Evolutionary conservation across 257 asterid species (phyloP), one percentile per base, ranked within the genome.

Genomic region (Petunia secreta): DNA sequence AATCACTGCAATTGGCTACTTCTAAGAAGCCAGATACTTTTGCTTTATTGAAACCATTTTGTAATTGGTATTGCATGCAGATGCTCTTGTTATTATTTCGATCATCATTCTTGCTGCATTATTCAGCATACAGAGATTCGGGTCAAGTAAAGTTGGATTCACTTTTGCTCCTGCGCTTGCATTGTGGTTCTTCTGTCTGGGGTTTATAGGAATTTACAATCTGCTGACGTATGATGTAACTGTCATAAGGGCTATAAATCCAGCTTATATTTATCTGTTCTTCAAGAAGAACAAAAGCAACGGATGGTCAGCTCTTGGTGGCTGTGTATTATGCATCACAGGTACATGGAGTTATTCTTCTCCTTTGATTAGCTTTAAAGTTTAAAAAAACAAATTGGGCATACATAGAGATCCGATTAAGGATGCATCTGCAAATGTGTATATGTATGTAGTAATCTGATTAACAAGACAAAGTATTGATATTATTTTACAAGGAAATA

Each of bases 221-320:
- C 25, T 96, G 84, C 53, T 94, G 81, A 92, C 87, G 85, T 71
- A 94, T 73, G 95, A 92, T 50, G 64, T 85, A 63, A 80, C 91
- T n/a, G 98, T 94, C 75, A 44, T 94, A 78, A 91, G 80, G 88
- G 98, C 98, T 2, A 62, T 96, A 68, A 94, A 94, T 90, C 99
- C 99, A 14, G 86, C 77, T 63, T 92, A 96, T 83, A 92, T 96
- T 40, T 94, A 90, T 86, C 88, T 85, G 43, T 96, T 92, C 91
- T 96, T 96, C 90, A 81, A 81, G 87, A 92, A 91, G 85, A 92
- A 94, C 75, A 64, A 90, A 80, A 79, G 67, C 59, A 87, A 84
- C 14, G 97, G 90, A 43, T 96, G 98, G 97, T 90, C 99, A 71
- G 97, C 97, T 82, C 98, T 96, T 65, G 98, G 99, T 83, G 99